Percentiles rank a stretch among this genome's conserved stretches.
Evolutionary conservation across 306 rosid genomes (phyloP).

Genomic region (Macrotyloma uniflorum): DNA sequence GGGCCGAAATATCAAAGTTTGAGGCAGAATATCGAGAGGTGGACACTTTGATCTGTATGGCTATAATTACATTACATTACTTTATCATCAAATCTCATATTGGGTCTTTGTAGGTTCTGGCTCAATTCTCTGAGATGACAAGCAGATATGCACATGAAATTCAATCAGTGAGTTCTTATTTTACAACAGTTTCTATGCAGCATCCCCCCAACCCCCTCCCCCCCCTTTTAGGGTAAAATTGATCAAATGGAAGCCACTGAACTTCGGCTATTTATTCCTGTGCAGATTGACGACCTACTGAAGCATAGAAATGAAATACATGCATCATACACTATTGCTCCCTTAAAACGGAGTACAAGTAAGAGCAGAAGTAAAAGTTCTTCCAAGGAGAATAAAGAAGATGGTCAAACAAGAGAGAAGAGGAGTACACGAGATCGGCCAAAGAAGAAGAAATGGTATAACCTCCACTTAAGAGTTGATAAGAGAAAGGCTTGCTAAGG

Average conservation of each 20-base stretch:
- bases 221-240: background rate
- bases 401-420: constrained; percentile 69
- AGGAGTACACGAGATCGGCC: constrained; percentile 70
- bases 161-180: constrained; percentile 72
- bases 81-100: constrained; percentile 30
- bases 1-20: constrained; percentile 92
- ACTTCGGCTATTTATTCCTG: constrained; percentile 17
- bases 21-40: constrained; percentile 98
- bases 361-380: constrained; percentile 69
- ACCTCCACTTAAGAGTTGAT: constrained; percentile 84
- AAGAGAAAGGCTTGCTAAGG: constrained; percentile 94
- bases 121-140: constrained; percentile 97
- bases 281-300: constrained; percentile 89
- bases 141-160: constrained; percentile 88
- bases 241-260: constrained; percentile 16
- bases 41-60: constrained; percentile 27
- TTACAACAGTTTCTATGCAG: background rate
- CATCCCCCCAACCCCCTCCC: background rate
- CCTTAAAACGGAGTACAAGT: constrained; percentile 80
- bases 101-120: constrained; percentile 66
- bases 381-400: constrained; percentile 74
- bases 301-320: constrained; percentile 92
- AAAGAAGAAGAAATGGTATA: constrained; percentile 93
- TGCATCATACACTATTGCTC: constrained; percentile 71
- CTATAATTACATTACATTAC: constrained; percentile 14